These are phyloP conservation scores for Gynostemma pentaphyllum DNA, from an alignment of 306 rosid species.

Conservation along the genomic window DNA sequence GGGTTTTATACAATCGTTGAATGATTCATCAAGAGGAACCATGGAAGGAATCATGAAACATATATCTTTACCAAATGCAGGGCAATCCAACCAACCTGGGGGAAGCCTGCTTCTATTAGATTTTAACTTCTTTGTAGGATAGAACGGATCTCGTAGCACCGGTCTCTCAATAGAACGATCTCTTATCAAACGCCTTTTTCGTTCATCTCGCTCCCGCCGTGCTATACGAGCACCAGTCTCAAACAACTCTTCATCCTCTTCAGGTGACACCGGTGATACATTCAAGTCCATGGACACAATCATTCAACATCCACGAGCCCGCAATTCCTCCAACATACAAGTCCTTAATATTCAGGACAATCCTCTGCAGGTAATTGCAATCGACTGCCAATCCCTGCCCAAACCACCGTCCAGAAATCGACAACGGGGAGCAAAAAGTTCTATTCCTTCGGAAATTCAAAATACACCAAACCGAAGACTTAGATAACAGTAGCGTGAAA, in stretches of 20 bases:
- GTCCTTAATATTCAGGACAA: too few species aligned
- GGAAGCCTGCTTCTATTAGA: slow-evolving; percentile 72
- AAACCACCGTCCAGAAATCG: slow-evolving; percentile 14
- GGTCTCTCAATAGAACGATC: slow-evolving; percentile 83
- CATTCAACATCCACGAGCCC: slow-evolving; percentile 47
- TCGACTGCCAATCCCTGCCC: slow-evolving; percentile 13
- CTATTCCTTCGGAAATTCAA: background rate
- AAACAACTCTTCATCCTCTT: slow-evolving; percentile 78
- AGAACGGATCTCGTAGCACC: slow-evolving; percentile 42
- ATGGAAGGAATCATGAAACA: slow-evolving; percentile 84
- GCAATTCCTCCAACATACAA: slow-evolving; percentile 12
- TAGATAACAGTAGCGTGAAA: background rate
- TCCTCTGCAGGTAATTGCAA: slow-evolving; percentile 25
- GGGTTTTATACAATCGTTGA: slow-evolving; percentile 61
- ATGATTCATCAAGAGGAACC: slow-evolving; percentile 90
- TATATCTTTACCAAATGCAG: slow-evolving; percentile 70
- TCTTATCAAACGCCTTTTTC: slow-evolving; percentile 68
- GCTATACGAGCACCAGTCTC: slow-evolving; percentile 72
- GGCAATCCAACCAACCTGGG: slow-evolving; percentile 97
- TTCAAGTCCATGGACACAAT: slow-evolving; percentile 94
- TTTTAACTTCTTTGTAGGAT: slow-evolving; percentile 40
- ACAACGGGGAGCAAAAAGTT: background rate
- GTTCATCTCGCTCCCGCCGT: slow-evolving; percentile 98
- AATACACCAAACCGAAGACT: background rate
- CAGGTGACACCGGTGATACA: slow-evolving; percentile 91